phyloP scores from a whole-genome alignment of 371 early-diverging fungal species.

The Umbelopsis sp. region DNA sequence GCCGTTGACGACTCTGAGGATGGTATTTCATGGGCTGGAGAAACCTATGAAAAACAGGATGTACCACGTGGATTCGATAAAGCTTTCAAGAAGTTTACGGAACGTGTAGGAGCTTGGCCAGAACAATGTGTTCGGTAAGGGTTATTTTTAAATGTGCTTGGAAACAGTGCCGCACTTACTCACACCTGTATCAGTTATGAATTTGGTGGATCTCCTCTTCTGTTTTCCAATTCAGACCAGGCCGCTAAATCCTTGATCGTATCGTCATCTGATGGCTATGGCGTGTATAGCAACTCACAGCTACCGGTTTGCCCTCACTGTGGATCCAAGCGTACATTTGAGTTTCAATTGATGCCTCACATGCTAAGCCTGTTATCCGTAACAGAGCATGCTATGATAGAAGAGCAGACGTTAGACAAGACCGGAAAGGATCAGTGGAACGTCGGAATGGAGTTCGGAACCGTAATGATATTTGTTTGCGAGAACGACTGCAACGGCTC shows the following conservation, averaged over 20 bases:
- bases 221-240: constrained; percentile 62
- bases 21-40: constrained; percentile 72
- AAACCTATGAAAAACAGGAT: constrained; percentile 78
- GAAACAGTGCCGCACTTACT: neutral
- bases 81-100: constrained; percentile 79
- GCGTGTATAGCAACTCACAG: constrained; percentile 30
- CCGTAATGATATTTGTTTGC: constrained; percentile 84
- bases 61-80: constrained; percentile 78
- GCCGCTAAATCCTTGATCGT: constrained; percentile 34
- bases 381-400: constrained; percentile 38
- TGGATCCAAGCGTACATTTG: constrained; percentile 78
- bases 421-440: constrained; percentile 57
- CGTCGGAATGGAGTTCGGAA: constrained; percentile 93
- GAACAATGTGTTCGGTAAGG: constrained; percentile 77
- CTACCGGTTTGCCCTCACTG: constrained; percentile 73
- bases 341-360: constrained; percentile 93
- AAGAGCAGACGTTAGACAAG: constrained; percentile 28
- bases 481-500: constrained; percentile 73
- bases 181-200: constrained; percentile 59
- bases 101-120: constrained; percentile 73
- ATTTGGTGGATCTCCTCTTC: constrained; percentile 71
- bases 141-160: neutral
- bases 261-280: constrained; percentile 32
- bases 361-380: constrained; percentile 69
- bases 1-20: constrained; percentile 39